Evolutionary conservation across 768 basidiomycete genomes (phyloP), one percentile per base, ranked within the genome.

Genomic region (Butyriboletus loyo): DNA sequence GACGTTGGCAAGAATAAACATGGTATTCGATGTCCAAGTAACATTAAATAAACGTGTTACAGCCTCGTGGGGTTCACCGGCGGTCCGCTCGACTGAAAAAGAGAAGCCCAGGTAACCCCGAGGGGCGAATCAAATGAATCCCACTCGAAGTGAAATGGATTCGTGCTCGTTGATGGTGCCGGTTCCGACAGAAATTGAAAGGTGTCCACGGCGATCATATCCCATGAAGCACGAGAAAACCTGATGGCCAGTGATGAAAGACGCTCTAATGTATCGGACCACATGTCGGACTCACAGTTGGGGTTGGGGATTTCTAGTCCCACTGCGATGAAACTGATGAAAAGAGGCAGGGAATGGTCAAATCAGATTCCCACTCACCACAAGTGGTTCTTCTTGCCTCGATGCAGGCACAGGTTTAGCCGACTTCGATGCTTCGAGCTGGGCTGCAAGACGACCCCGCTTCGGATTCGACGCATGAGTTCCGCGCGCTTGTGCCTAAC

Each of bases 391-490:
- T 60, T 76, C 71, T 60, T 72, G 68, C 56, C 67, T 68, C 58
- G 68, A 61, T 61, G 75, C 67, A 55, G 77, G 72, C 39, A 64
- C 66, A 57, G 60, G 63, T 58, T 66, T 70, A 27, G 65, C 63
- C 49, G 66, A 43, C 64, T 72, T 78, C 47, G 69, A 67, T 35
- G 68, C 72, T 63, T 74, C 73, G 49, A 77, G 57, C 49, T 77
- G 69, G 39, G 70, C 71, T 17, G 78, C 72, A 50, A 79, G 73
- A 55, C 59, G 69, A 41, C 78, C 78, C 56, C 66, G 61, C 58
- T 74, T 78, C 34, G 77, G 77, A 66, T 80, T 79, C 47, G 73
- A 67, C 50, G 68, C 60, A 56, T 65, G 72, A 55, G 69, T 72
- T 38, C 77, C 78, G 58, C 77, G 73, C 62, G 67, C 62, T 64